Percentiles rank a stretch among this genome's conserved stretches.
Conservation (phyloP, 768 basidiomycete genomes). For the Pulveroboletus sp. region DNA sequence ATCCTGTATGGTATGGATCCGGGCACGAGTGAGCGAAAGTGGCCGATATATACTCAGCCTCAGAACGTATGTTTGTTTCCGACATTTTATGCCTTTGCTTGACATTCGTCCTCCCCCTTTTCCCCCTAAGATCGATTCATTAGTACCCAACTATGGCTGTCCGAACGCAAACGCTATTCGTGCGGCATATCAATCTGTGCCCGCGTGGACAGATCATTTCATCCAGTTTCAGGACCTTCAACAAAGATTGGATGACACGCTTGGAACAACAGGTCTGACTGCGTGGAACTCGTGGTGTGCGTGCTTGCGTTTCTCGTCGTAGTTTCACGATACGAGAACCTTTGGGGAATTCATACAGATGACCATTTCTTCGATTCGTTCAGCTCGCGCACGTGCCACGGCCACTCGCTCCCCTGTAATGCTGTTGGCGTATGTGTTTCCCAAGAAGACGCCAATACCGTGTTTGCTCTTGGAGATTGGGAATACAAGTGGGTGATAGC, state of each 20-base stretch:
- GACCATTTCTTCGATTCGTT: conserved; percentile 52
- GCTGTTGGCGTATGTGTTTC: conserved; percentile 37
- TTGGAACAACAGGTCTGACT: conserved; percentile 37
- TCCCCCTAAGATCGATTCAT: conserved; percentile 39
- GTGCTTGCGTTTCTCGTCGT: conserved; percentile 8
- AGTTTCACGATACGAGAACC: neutral
- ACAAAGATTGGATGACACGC: conserved; percentile 32
- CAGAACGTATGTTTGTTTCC: conserved; percentile 29
- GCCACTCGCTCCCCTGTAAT: conserved; percentile 40
- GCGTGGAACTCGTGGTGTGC: conserved; percentile 48
- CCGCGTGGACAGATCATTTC: conserved; percentile 45
- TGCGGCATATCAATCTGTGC: conserved; percentile 38
- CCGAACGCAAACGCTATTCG: conserved; percentile 39
- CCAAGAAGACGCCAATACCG: conserved; percentile 42
- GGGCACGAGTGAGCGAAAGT: conserved; percentile 24
- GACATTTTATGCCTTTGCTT: neutral
- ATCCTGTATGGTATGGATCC: conserved; percentile 45
- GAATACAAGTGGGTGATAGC: conserved; percentile 44
- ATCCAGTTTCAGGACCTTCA: conserved; percentile 33
- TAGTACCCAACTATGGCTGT: conserved; percentile 43
- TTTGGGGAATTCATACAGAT: conserved; percentile 4
- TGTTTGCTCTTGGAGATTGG: conserved; percentile 56
- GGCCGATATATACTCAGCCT: conserved; percentile 41
- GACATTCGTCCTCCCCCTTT: neutral
- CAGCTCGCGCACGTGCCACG: conserved; percentile 43